Evolutionary conservation across 768 basidiomycete species (phyloP).

Genomic region (Panellus pusillus): DNA sequence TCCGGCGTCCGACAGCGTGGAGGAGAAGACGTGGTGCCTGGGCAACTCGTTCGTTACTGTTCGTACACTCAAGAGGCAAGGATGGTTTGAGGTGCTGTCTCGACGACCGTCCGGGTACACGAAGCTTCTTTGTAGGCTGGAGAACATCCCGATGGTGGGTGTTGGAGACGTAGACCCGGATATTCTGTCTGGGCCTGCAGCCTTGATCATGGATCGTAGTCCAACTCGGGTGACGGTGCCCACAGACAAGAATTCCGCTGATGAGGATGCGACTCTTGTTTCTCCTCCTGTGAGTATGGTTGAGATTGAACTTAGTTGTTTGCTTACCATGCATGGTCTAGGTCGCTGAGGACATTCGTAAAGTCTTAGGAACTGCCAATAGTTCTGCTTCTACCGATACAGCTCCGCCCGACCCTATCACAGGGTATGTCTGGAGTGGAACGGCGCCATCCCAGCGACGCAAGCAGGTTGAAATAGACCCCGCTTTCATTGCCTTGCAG

Average conservation of each 20-base stretch:
- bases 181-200: slow-evolving; percentile 65
- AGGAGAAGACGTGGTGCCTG: slow-evolving; percentile 81
- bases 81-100: slow-evolving; percentile 87
- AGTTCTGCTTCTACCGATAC: slow-evolving; percentile 25
- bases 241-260: slow-evolving; percentile 15
- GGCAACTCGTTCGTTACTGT: slow-evolving; percentile 87
- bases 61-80: slow-evolving; percentile 64
- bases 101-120: slow-evolving; percentile 89
- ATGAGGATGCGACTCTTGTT: neutral
- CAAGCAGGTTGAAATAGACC: slow-evolving; percentile 83
- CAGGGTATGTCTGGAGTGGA: slow-evolving; percentile 86
- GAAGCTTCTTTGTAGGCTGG: slow-evolving; percentile 77
- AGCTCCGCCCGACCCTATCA: slow-evolving; percentile 66
- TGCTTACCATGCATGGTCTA: neutral
- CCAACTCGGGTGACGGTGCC: slow-evolving; percentile 33
- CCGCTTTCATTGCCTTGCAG: slow-evolving; percentile 83
- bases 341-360: slow-evolving; percentile 25
- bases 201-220: slow-evolving; percentile 70
- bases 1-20: slow-evolving; percentile 43
- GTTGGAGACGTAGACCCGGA: slow-evolving; percentile 86
- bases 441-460: slow-evolving; percentile 86
- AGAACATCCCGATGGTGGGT: slow-evolving; percentile 86
- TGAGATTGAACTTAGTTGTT: neutral
- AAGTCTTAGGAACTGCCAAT: slow-evolving; percentile 23
- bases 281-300: slow-evolving; percentile 7